Evolutionary conservation across 345 rosid genomes (phyloP).

Genomic region (Lumnitzera littorea): DNA sequence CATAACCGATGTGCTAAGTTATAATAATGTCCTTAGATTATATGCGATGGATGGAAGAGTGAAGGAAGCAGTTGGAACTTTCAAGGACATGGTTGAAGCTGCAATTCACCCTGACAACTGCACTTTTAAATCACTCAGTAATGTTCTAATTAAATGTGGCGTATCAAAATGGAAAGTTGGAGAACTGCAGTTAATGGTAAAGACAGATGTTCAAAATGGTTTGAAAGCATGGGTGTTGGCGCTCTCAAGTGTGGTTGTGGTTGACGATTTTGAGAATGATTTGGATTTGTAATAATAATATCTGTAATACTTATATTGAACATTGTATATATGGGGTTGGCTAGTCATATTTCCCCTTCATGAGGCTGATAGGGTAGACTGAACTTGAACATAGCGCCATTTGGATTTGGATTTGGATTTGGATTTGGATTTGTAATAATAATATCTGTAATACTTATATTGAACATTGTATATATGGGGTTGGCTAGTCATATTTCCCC

Average conservation of each 20-base stretch:
- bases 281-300: too few relatives aligned
- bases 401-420: too few relatives aligned
- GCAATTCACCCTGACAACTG: constrained; percentile 41
- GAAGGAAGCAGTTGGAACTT: constrained; percentile 48
- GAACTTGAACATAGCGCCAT: too few relatives aligned
- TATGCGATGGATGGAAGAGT: constrained; percentile 65
- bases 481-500: too few relatives aligned
- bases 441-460: too few relatives aligned
- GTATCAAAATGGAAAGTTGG: constrained; percentile 50
- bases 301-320: too few relatives aligned
- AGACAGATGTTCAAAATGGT: constrained; percentile 42
- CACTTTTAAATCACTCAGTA: constrained; percentile 60
- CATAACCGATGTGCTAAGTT: constrained; percentile 55
- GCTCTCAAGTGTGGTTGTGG: constrained; percentile 40
- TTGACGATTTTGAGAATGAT: too few relatives aligned
- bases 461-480: too few relatives aligned
- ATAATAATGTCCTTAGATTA: constrained; percentile 56
- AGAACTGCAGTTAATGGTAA: constrained; percentile 39
- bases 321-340: too few relatives aligned
- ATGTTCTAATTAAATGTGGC: constrained; percentile 58
- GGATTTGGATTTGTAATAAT: too few relatives aligned
- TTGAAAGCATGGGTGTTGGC: constrained; percentile 45
- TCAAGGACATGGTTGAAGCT: constrained; percentile 65
- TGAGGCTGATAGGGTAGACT: too few relatives aligned
- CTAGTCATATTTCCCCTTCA: too few relatives aligned